phyloP scores from a whole-genome alignment of 2,329 filamentous ascomycete genomes.

The Hymenoscyphus linearis region DNA sequence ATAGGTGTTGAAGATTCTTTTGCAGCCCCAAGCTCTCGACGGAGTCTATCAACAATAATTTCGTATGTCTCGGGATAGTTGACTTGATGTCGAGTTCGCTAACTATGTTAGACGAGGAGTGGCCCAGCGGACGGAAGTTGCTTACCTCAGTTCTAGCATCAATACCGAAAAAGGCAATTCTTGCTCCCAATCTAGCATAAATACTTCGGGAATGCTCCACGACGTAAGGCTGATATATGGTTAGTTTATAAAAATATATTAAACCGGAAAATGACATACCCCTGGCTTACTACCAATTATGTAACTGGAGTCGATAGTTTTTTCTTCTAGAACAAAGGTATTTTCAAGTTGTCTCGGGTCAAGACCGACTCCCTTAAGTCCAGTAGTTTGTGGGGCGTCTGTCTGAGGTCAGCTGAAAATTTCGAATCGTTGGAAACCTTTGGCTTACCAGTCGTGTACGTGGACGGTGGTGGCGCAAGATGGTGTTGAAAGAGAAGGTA shows the following conservation, averaged over 20 bases:
- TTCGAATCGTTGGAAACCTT: constrained; percentile 9
- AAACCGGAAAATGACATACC: constrained; percentile 17
- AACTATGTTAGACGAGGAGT: not conserved
- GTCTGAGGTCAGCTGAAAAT: constrained; percentile 12
- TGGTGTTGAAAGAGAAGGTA: constrained; percentile 98
- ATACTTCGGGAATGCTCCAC: constrained; percentile 81
- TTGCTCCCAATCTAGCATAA: constrained; percentile 76
- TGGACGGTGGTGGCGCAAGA: constrained; percentile 75
- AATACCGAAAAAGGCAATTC: constrained; percentile 79
- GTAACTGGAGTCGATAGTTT: constrained; percentile 60
- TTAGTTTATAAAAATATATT: constrained; percentile 5
- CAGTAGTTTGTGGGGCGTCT: constrained; percentile 51
- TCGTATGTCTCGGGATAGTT: constrained; percentile 93
- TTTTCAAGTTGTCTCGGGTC: constrained; percentile 70
- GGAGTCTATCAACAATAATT: constrained; percentile 76
- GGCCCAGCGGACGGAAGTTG: constrained; percentile 28
- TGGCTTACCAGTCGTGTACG: constrained; percentile 71
- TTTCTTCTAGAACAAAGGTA: constrained; percentile 62
- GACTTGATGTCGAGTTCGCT: constrained; percentile 83
- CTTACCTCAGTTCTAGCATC: constrained; percentile 78
- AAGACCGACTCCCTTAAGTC: constrained; percentile 49
- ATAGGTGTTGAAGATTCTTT: constrained; percentile 70
- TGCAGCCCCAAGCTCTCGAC: constrained; percentile 81
- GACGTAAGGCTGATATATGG: constrained; percentile 63
- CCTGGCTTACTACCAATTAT: constrained; percentile 58